Percentiles rank a stretch among this genome's conserved stretches.
phyloP scores from a whole-genome alignment of 768 basidiomycete species.

The Russula ochroleuca region DNA sequence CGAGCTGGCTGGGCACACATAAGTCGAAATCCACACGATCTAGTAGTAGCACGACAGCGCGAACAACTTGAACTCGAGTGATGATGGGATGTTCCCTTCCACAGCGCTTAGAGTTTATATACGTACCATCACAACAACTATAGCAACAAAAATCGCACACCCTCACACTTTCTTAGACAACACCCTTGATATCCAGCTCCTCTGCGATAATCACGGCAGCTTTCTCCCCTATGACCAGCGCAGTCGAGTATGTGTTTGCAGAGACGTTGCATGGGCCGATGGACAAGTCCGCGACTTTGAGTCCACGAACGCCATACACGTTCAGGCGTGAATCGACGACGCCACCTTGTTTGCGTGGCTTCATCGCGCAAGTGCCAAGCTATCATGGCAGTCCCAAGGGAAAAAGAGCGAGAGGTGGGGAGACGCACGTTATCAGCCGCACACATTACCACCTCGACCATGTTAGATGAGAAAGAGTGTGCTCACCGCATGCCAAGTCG shows the following conservation, averaged over 20 bases:
- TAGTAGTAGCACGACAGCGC: slow-evolving; percentile 4
- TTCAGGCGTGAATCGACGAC: slow-evolving; percentile 61
- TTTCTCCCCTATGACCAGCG: slow-evolving; percentile 53
- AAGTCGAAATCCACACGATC: slow-evolving; percentile 17
- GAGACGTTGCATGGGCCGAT: slow-evolving; percentile 40
- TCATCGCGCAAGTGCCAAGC: slow-evolving; percentile 69
- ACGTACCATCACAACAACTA: neutral
- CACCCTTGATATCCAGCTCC: slow-evolving; percentile 44
- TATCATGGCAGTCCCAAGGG: slow-evolving; percentile 30
- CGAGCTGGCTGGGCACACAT: slow-evolving; percentile 18
- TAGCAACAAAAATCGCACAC: neutral
- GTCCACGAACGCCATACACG: slow-evolving; percentile 53
- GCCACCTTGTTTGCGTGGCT: slow-evolving; percentile 51
- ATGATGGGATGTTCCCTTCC: neutral
- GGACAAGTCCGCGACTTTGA: slow-evolving; percentile 53
- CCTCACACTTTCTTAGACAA: slow-evolving; percentile 29
- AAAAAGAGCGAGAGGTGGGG: neutral
- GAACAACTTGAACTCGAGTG: slow-evolving; percentile 15
- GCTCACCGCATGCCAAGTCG: slow-evolving; percentile 23
- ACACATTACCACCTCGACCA: too few species aligned
- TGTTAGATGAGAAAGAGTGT: neutral
- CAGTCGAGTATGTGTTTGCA: slow-evolving; percentile 44
- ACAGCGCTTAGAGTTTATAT: too few species aligned
- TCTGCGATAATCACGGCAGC: slow-evolving; percentile 56
- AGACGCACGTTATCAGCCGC: neutral